A percentile compares a stretch with the other conserved stretches of the same genome.
Conservation (phyloP, 2,329 filamentous ascomycete genomes). For the Arthroderma uncinatum region DNA sequence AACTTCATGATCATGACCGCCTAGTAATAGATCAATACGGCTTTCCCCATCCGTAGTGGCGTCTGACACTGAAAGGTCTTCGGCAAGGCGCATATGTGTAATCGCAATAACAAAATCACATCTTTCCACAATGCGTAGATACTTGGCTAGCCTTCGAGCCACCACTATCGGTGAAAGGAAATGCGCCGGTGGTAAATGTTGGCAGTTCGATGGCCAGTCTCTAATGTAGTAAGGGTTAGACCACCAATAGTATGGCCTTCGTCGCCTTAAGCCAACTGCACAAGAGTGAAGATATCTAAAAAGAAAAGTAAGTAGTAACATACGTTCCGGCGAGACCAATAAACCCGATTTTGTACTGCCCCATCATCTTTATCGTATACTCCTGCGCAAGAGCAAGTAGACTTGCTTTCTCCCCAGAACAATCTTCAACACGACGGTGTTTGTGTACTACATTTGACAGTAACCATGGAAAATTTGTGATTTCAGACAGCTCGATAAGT, state of each 20-base stretch:
- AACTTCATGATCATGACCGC: neutral
- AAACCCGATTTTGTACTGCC: neutral
- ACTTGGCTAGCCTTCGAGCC: neutral
- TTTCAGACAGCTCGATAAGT: neutral
- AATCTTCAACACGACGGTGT: neutral
- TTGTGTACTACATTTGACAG: neutral
- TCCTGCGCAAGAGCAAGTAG: neutral
- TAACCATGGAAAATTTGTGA: neutral
- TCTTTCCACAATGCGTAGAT: neutral
- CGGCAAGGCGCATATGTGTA: neutral
- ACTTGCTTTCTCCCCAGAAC: neutral
- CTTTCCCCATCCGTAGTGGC: neutral
- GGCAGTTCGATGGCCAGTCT: neutral
- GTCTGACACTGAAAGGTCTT: neutral
- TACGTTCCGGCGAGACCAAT: neutral
- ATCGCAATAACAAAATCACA: neutral
- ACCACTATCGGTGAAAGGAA: neutral
- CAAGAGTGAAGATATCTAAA: neutral
- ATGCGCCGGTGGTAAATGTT: neutral
- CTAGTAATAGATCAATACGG: neutral
- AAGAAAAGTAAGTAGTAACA: neutral
- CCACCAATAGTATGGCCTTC: no score
- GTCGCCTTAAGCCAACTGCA: neutral
- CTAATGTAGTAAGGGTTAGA: neutral
- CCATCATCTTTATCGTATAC: neutral